A percentile compares a stretch with the other conserved stretches of the same genome.
phyloP scores from a whole-genome alignment of 805 yeast species.

The Grigorovia yakushimaensis region DNA sequence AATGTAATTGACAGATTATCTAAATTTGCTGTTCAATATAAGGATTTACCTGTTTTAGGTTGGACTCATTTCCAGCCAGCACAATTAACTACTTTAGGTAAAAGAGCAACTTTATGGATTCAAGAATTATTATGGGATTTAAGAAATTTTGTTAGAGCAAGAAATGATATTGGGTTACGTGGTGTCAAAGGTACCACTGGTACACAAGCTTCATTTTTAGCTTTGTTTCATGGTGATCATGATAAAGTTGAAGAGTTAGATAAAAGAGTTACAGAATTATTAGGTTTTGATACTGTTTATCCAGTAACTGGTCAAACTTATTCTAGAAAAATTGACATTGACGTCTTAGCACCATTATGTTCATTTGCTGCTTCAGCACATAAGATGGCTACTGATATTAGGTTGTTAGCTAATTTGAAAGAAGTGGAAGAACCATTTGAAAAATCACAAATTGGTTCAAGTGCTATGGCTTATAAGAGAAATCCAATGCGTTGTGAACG shows the following conservation, averaged over 20 bases:
- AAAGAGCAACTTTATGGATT: conserved; percentile 94
- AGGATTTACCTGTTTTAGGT: conserved; percentile 93
- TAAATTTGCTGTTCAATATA: conserved; percentile 80
- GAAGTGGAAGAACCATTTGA: conserved; percentile 98
- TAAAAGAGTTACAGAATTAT: conserved; percentile 80
- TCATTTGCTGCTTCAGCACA: conserved; percentile 95
- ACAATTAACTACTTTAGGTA: conserved; percentile 96
- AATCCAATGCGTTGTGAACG: conserved; percentile 99
- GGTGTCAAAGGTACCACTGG: conserved; percentile 99
- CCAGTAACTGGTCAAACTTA: conserved; percentile 99
- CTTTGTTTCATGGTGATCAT: conserved; percentile 93
- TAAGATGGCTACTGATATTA: conserved; percentile 94
- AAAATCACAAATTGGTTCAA: conserved; percentile 94
- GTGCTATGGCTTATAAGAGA: conserved; percentile 99
- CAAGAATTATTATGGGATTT: conserved; percentile 97
- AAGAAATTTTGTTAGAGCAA: conserved; percentile 89
- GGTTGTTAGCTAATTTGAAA: conserved; percentile 91
- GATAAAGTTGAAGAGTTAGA: conserved; percentile 92
- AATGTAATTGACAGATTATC: conserved; percentile 88
- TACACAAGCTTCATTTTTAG: conserved; percentile 92
- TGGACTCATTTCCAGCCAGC: conserved; percentile 99
- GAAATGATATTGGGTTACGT: conserved; percentile 91
- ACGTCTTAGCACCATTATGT: conserved; percentile 82
- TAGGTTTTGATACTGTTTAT: conserved; percentile 90
- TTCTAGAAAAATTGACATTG: conserved; percentile 95